Conservation (phyloP, 1,139 yeast species). For the Scheffersomyces segobiensis region DNA sequence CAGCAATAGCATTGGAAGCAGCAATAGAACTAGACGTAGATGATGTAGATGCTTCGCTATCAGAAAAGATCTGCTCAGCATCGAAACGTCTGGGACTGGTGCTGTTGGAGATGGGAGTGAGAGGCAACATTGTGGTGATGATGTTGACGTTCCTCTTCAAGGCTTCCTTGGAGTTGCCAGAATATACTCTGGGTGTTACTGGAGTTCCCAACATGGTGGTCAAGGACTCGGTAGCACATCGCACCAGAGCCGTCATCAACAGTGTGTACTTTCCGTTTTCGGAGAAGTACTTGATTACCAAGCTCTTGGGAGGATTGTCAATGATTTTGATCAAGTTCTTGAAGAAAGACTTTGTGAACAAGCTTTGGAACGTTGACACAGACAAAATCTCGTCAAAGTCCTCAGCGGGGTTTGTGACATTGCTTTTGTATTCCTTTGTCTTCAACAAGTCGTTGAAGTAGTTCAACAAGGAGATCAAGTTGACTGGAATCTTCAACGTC, state of each 20-base stretch:
- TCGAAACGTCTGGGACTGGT: constrained; percentile 23
- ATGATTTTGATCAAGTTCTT: constrained; percentile 38
- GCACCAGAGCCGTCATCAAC: constrained; percentile 38
- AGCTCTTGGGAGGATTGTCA: constrained; percentile 48
- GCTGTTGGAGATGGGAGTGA: constrained; percentile 29
- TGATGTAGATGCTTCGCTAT: constrained; percentile 1
- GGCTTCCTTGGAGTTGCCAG: background rate
- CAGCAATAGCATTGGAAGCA: background rate
- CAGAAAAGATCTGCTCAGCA: constrained; percentile 11
- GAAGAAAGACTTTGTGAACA: constrained; percentile 29
- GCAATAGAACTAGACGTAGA: constrained; percentile 1
- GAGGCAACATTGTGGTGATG: constrained; percentile 14
- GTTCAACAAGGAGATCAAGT: constrained; percentile 20
- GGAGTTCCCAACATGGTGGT: constrained; percentile 18
- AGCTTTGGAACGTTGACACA: constrained; percentile 19
- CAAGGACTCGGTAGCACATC: constrained; percentile 27
- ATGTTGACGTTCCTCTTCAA: background rate
- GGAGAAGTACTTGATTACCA: constrained; percentile 43
- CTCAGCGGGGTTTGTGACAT: background rate
- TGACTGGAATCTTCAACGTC: constrained; percentile 26
- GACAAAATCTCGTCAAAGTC: constrained; percentile 18
- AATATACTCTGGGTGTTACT: constrained; percentile 14
- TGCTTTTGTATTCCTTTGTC: constrained; percentile 6
- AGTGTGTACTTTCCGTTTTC: constrained; percentile 37
- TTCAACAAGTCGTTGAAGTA: constrained; percentile 22